phyloP scores from a whole-genome alignment of 2,329 filamentous ascomycete species.

The Paramyrothecium sp. region DNA sequence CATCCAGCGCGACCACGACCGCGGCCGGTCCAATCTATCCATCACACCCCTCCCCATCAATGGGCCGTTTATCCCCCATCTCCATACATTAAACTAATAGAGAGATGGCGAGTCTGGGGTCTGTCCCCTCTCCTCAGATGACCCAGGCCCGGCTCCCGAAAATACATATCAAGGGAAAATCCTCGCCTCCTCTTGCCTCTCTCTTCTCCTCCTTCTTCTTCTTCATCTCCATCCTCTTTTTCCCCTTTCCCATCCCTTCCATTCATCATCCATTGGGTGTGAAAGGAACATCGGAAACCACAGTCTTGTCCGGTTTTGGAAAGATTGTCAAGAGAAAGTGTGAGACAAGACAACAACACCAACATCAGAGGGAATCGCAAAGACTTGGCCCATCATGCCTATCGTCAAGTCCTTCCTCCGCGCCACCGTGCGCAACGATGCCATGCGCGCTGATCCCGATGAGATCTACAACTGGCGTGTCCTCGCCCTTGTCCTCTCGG shows the following conservation, averaged over 20 bases:
- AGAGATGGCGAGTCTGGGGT: background rate
- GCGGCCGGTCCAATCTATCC: too few species aligned
- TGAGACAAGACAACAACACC: too few species aligned
- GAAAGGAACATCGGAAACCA: too few species aligned
- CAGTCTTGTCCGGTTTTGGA: background rate
- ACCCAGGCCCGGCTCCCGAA: background rate
- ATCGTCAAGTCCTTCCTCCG: conserved; percentile 38
- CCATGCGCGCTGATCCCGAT: conserved; percentile 65
- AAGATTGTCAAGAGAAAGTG: background rate
- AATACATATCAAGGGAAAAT: background rate
- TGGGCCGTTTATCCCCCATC: background rate
- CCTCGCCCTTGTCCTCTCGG: conserved; percentile 60
- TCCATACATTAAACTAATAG: background rate
- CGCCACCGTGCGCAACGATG: conserved; percentile 65
- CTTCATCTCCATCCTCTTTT: background rate
- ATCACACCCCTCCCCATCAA: too few species aligned
- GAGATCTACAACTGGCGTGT: conserved; percentile 72
- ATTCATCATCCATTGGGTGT: too few species aligned
- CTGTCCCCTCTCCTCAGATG: background rate
- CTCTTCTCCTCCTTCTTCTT: background rate
- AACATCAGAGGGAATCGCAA: too few species aligned
- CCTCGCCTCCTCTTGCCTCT: background rate
- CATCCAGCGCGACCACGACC: too few species aligned
- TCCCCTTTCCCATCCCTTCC: background rate
- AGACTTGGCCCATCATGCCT: background rate